phyloP scores from a whole-genome alignment of 768 basidiomycete genomes.

The Suillus tomentosus region DNA sequence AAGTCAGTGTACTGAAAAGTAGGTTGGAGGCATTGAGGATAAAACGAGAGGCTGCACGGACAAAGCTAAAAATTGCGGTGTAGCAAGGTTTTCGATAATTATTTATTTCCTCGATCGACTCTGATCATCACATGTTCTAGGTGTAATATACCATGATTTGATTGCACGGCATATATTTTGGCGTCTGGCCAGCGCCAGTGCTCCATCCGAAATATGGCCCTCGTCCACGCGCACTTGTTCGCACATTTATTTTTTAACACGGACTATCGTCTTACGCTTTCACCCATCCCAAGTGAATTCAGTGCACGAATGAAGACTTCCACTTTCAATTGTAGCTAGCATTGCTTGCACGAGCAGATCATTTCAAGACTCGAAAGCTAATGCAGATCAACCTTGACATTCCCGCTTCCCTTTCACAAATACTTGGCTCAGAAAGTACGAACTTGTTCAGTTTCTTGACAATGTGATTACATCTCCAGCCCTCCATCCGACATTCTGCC shows the following conservation, averaged over 20 bases:
- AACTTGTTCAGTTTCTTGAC: neutral
- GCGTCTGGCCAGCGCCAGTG: neutral
- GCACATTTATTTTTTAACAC: neutral
- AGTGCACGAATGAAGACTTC: neutral
- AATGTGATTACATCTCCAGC: neutral
- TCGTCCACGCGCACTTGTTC: neutral
- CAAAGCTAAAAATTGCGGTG: slow-evolving; percentile 21
- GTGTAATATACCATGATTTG: neutral
- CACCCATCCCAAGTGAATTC: neutral
- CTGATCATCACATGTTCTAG: neutral
- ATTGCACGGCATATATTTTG: neutral
- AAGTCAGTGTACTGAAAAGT: slow-evolving; percentile 64
- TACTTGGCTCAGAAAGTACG: neutral
- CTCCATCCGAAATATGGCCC: neutral
- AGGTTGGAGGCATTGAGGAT: slow-evolving; percentile 60
- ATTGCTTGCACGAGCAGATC: neutral
- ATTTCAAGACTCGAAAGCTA: neutral
- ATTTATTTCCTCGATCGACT: neutral
- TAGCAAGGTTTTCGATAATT: neutral
- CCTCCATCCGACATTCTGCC: neutral
- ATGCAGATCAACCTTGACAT: neutral
- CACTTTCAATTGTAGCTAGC: neutral
- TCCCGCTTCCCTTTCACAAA: neutral
- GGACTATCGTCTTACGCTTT: neutral
- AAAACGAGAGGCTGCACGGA: slow-evolving; percentile 41